phyloP scores from a whole-genome alignment of 1,284 basidiomycete genomes.

The Phlebopus sp. region DNA sequence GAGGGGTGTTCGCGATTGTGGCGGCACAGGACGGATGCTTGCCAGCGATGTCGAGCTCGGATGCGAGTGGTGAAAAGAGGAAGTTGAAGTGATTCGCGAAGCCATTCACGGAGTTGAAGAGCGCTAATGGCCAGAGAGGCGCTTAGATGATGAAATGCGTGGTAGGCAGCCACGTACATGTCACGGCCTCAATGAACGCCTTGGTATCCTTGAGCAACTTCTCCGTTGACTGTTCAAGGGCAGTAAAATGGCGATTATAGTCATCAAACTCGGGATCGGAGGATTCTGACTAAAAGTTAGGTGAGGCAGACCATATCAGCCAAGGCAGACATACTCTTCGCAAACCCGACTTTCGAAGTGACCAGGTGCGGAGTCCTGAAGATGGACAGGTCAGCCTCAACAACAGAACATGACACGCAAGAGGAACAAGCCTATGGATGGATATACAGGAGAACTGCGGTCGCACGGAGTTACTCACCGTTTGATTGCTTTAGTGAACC shows the following conservation, averaged over 20 bases:
- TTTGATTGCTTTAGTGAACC: slow-evolving; percentile 73
- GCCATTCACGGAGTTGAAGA: slow-evolving; percentile 77
- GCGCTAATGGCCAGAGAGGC: slow-evolving; percentile 43
- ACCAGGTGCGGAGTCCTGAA: slow-evolving; percentile 85
- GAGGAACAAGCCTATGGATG: neutral
- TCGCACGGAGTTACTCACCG: slow-evolving; percentile 48
- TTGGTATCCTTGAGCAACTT: slow-evolving; percentile 92
- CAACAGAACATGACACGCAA: neutral
- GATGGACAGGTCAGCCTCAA: neutral
- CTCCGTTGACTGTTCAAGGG: slow-evolving; percentile 80
- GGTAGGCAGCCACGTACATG: slow-evolving; percentile 45
- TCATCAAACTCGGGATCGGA: slow-evolving; percentile 87
- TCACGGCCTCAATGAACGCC: slow-evolving; percentile 82
- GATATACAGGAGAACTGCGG: slow-evolving; percentile 1
- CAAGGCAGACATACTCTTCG: slow-evolving; percentile 64
- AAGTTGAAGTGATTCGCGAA: slow-evolving; percentile 77
- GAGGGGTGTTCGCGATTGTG: slow-evolving; percentile 76
- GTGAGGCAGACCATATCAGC: slow-evolving; percentile 9
- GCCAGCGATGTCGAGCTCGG: slow-evolving; percentile 78
- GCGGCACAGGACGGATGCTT: slow-evolving; percentile 78
- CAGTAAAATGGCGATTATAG: slow-evolving; percentile 72
- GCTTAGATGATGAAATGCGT: slow-evolving; percentile 1
- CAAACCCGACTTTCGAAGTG: slow-evolving; percentile 81
- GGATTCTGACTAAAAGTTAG: slow-evolving; percentile 55
- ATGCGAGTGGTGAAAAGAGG: slow-evolving; percentile 78